Conservation (phyloP, 1,284 basidiomycete genomes). For the Cryptococcus sp. region DNA sequence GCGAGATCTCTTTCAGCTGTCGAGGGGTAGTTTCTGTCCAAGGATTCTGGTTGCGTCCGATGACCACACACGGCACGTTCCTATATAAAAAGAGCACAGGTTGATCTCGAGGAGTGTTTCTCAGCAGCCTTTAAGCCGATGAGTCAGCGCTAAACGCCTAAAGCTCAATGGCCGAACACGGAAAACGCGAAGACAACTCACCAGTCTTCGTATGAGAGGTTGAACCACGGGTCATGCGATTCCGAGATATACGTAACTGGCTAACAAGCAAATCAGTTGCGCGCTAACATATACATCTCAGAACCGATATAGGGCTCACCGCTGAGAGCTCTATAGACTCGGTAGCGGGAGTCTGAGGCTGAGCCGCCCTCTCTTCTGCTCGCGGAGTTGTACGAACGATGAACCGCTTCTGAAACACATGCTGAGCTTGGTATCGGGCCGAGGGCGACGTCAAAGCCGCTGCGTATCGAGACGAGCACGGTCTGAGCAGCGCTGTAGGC, state of each 20-base stretch:
- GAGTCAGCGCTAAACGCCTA: constrained; percentile 1
- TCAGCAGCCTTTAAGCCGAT: constrained; percentile 68
- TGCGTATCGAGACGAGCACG: constrained; percentile 25
- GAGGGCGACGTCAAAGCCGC: constrained; percentile 15
- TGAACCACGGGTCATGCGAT: constrained; percentile 87
- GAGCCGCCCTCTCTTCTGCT: constrained; percentile 19
- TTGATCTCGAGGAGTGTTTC: constrained; percentile 64
- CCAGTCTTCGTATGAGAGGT: constrained; percentile 93
- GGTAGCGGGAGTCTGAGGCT: constrained; percentile 36
- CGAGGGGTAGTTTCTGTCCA: constrained; percentile 92
- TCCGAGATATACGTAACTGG: constrained; percentile 71
- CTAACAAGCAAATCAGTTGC: constrained; percentile 21
- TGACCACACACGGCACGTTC: constrained; percentile 86
- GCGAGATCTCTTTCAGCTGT: constrained; percentile 58
- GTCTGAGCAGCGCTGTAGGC: constrained; percentile 7
- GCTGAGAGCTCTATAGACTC: constrained; percentile 30
- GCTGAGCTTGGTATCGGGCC: neutral
- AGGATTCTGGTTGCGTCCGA: constrained; percentile 96
- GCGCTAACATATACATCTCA: neutral
- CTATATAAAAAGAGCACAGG: constrained; percentile 87
- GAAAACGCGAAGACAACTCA: constrained; percentile 50
- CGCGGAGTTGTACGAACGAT: constrained; percentile 4
- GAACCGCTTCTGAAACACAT: constrained; percentile 1
- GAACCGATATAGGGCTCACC: constrained; percentile 9
- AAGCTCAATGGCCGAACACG: constrained; percentile 17